Conservation (phyloP, 495 filamentous ascomycete genomes). For the Neurospora tetraspora region DNA sequence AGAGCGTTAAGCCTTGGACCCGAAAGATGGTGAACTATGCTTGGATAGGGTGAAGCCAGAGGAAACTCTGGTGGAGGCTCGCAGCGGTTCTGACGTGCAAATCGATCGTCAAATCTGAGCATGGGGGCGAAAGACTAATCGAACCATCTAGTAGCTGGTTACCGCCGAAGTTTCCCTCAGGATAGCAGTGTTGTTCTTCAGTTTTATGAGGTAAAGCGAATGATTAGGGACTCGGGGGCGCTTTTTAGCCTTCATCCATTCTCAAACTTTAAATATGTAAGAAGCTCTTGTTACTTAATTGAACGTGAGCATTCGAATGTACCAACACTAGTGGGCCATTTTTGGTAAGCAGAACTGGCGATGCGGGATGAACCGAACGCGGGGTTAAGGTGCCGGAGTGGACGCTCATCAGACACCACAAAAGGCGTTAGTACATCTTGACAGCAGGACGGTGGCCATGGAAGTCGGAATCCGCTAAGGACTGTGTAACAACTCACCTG, state of each 20-base stretch:
- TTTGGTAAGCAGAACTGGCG: conserved; percentile 63
- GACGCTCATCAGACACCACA: conserved; percentile 62
- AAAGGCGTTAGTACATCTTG: conserved; percentile 56
- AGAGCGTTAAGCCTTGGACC: conserved; percentile 64
- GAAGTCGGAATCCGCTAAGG: conserved; percentile 57
- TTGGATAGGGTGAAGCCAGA: conserved; percentile 67
- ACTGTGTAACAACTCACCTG: conserved; percentile 55
- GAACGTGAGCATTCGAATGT: conserved; percentile 60
- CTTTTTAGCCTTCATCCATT: conserved; percentile 64
- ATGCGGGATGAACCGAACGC: conserved; percentile 61
- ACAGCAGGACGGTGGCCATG: conserved; percentile 54
- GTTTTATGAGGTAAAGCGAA: conserved; percentile 74
- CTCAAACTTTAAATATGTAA: conserved; percentile 73
- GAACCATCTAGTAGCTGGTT: conserved; percentile 62
- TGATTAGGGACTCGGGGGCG: conserved; percentile 68
- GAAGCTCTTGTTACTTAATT: conserved; percentile 62
- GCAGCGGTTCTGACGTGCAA: conserved; percentile 66
- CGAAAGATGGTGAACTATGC: conserved; percentile 62
- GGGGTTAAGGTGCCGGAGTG: conserved; percentile 63
- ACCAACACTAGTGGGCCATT: conserved; percentile 57
- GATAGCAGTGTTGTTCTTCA: conserved; percentile 62
- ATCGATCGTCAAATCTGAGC: conserved; percentile 61
- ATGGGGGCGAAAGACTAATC: conserved; percentile 59
- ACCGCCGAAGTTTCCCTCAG: conserved; percentile 66
- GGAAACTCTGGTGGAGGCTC: conserved; percentile 67